Base-by-base conservation (phyloP, 208 protist species). In the Leishmania aethiopica region DNA sequence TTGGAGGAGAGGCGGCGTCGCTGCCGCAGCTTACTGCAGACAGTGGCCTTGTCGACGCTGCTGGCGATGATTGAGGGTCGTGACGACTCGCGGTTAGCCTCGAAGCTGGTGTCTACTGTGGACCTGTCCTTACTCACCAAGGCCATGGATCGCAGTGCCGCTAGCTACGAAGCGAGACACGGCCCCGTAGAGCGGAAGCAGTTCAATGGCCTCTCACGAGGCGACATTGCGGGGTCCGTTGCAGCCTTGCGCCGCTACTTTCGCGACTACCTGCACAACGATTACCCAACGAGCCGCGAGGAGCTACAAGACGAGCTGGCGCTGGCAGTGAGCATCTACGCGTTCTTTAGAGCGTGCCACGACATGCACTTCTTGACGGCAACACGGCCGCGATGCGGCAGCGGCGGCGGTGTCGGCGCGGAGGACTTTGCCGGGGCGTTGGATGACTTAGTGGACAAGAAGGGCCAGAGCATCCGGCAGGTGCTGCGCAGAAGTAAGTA, bases 1-100 rank as follows among this genome's bases (percentile, higher is more conserved):
- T 8, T 85, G 70, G 77, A 85, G 77, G 73, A 69, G 77, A 53
- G 42, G 22, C 82, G 83, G 19, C 76, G 69, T 25, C 74, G 77
- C 32, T 87, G 83, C 37, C 72, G 74, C 28, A 81, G 72, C 32
- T 76, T 66, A 13, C 62, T 90, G 19, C 84, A 90, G 60, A 81
- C 80, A 22, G 73, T 80, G 51, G 76, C 89, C 25, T 80, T 94
- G 45, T 79, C 84, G 22, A 88, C 88, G 53, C 81, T 94, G 78
- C 80, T 94, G 51, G 83, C 88, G n/a, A 80, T 92, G 11, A 84
- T 90, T 37, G 91, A 94, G 77, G 91, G 91, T n/a, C 83, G 88
- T 28, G 80, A 91, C 62, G 90, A 93, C 42, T 85, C 88, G 7
- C 19, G 28, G 35, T 90, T 88, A 57, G 74, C 83, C 0, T 76